Evolutionary conservation across 2,329 filamentous ascomycete genomes (phyloP), one percentile per base, ranked within the genome.

Genomic region (Bipolaris gigantea): DNA sequence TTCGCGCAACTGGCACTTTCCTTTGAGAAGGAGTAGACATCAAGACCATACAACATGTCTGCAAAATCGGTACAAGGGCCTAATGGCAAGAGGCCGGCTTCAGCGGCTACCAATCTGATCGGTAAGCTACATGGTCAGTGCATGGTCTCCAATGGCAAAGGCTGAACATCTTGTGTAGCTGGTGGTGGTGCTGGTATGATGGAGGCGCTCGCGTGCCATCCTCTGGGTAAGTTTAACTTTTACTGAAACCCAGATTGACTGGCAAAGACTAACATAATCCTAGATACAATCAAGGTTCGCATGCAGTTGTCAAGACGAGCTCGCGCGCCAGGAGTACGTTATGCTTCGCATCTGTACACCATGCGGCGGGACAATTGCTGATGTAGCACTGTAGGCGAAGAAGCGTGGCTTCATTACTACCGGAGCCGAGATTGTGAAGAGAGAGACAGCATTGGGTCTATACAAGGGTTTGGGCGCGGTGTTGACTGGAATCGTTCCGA

Each of bases 391-490:
- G 2, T 25, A 85, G 82, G 77, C 78, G 35, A 90, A 92, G 68
- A 87, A 88, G 67, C 89, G 92, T 65, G 93, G 94, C 60, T 99
- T 99, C 79, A 74, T 97, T 62, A 81, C 81, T 51, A 99, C 94
- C 1, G 94, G 94, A 58, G 77, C 82, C 59, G 89, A 95, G 66
- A 97, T 99, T 67, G 86, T 96, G 50, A 85, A 85, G 73, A 88
- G 89, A 69, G 94, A 99, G 80, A 97, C 94, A 13, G 90, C 92
- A 1, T 80, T 99, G 33, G 94, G 89, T 60, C 80, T 99, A 54
- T 99, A 99, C 84, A 99, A 99, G 81, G 94, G 94, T 63, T 85
- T 99, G n/a, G 94, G 94, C 58, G 94, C 94, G 50, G 94, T 99
- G 38, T 76, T 97, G 55, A 97, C 92, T 21, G 94, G 94, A 63